Evolutionary conservation across 495 filamentous ascomycete species (phyloP), one percentile per base, ranked within the genome.

Genomic region (Talaromyces liani): DNA sequence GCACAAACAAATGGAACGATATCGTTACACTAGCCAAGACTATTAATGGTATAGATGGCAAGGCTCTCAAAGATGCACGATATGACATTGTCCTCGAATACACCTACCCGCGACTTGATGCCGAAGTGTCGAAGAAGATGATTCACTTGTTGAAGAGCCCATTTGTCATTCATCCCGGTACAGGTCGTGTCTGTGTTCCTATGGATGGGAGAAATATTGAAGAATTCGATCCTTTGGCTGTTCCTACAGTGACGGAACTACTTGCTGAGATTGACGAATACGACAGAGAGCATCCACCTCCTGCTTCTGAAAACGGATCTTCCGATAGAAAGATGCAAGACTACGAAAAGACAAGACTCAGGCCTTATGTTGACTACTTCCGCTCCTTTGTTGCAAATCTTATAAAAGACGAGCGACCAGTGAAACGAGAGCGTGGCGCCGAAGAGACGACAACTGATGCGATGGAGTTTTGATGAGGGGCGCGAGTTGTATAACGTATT

Each of bases 71-170:
- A n/a, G 90, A 97, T 64, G 90, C 90, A 25, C 97, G 96, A 76
- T 90, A 95, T 67, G 94, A 98, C 69, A 87, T 98, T 53, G 85
- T 97, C 14, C 83, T 98, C 27, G 95, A 98, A 75, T 97, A 98
- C 75, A 96, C 94, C 4, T 98, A 98, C 73, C 95, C 94, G n/a
- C 87, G 94, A 9, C 87, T 98, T 58, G 94, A 98, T 80, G 91
- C 91, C 62, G 92, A 96, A 67, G 94, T 98, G 68, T 91, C 89
- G 69, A 97, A 97, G 78, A 95, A 97, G 70, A 85, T 96, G 72
- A 98, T 95, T 78, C 94, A 98, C 82, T 83, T 98, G 79, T 84
- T 98, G 54, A 98, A 98, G 71, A 90, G 86, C 65, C 94, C 94
- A 3, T 98, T 98, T 67, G 93, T 96, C 62, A 87, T 98, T 33